Evolutionary conservation across 2,329 filamentous ascomycete genomes (phyloP).

Genomic region (Alternaria longipes): DNA sequence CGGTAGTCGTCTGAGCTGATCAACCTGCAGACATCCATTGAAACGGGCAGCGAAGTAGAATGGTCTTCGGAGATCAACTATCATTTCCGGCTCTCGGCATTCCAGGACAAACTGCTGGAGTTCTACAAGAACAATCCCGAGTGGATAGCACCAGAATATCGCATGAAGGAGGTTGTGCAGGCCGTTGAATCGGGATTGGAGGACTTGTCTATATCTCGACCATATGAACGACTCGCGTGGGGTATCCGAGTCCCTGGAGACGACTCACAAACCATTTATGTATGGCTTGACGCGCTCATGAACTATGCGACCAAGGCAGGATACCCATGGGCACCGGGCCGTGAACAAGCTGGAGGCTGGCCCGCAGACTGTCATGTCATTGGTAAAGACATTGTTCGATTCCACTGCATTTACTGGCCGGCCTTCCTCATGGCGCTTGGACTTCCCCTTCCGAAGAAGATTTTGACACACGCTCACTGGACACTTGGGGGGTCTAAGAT

Average conservation of each 20-base stretch:
- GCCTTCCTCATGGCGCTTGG: conserved; percentile 90
- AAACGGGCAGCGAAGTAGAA: conserved; percentile 92
- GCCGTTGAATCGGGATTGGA: conserved; percentile 81
- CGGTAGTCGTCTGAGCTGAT: conserved; percentile 22
- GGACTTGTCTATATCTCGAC: conserved; percentile 90
- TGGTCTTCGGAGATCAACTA: conserved; percentile 95
- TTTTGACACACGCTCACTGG: conserved; percentile 95
- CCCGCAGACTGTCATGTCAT: conserved; percentile 92
- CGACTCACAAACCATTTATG: conserved; percentile 88
- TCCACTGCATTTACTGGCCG: conserved; percentile 98
- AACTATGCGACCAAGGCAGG: conserved; percentile 92
- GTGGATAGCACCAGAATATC: conserved; percentile 76
- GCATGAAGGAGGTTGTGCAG: conserved; percentile 80
- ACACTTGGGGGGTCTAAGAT: conserved; percentile 91
- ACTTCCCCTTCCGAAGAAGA: conserved; percentile 77
- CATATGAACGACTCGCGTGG: conserved; percentile 80
- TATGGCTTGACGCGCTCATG: conserved; percentile 95
- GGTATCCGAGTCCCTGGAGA: conserved; percentile 90
- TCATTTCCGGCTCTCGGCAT: conserved; percentile 88
- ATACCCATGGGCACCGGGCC: conserved; percentile 79
- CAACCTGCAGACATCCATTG: conserved; percentile 67
- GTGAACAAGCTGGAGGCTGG: conserved; percentile 74
- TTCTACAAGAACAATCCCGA: conserved; percentile 81
- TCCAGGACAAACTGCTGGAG: conserved; percentile 78
- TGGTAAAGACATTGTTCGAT: conserved; percentile 93